These are phyloP conservation scores for Cercospora nicotianae DNA, from an alignment of 2,329 filamentous ascomycete genomes.

Conservation along the genomic window DNA sequence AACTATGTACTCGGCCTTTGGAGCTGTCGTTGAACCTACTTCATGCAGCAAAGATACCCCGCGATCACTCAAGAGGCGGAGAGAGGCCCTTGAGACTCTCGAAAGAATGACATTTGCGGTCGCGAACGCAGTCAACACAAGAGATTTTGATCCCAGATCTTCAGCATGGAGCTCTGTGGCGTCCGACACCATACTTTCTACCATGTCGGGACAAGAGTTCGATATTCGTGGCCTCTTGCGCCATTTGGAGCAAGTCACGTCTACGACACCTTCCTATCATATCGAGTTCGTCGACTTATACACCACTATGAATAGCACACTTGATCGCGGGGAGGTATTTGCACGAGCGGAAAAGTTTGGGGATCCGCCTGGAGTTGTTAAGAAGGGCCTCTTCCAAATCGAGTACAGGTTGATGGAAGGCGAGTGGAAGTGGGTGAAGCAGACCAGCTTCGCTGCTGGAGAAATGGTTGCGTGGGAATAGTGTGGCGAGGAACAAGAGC, in stretches of 20 bases:
- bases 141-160: not conserved
- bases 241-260: not conserved
- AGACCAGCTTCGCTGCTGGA: conserved; percentile 1
- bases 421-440: not conserved
- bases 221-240: not conserved
- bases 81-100: not conserved
- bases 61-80: not conserved
- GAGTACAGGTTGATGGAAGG: conserved; percentile 1
- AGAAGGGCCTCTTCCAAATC: not conserved
- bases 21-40: not conserved
- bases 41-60: not conserved
- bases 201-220: not conserved
- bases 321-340: not conserved
- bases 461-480: not conserved
- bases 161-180: conserved; percentile 5
- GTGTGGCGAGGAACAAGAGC: not conserved
- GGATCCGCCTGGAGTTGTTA: not conserved
- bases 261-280: not conserved
- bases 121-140: conserved; percentile 1
- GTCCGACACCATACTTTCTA: not conserved
- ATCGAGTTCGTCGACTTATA: not conserved
- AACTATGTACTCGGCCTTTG: not conserved
- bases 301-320: not conserved
- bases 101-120: conserved; percentile 2
- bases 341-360: not conserved